Conservation (phyloP, 2,329 filamentous ascomycete genomes). For the Apiospora koreana region DNA sequence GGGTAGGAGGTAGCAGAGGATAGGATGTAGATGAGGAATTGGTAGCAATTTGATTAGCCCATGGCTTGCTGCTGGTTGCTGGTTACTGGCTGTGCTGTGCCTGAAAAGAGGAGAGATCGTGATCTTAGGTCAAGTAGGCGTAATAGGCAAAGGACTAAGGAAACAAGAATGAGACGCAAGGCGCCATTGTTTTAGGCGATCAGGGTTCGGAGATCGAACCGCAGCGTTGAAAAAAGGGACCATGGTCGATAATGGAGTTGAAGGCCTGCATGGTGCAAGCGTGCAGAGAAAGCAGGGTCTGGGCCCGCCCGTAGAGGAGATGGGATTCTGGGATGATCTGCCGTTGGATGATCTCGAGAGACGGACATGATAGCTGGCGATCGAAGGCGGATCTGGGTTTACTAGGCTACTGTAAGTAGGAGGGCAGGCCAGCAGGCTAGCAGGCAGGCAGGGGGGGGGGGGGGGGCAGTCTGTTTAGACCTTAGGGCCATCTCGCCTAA, state of each 20-base stretch:
- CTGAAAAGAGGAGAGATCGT: neutral
- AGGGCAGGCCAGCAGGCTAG: neutral
- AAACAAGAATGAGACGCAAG: conserved; percentile 2
- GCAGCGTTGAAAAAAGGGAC: neutral
- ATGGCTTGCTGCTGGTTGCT: neutral
- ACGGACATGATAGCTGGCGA: conserved; percentile 9
- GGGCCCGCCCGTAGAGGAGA: conserved; percentile 9
- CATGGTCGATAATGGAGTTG: conserved; percentile 8
- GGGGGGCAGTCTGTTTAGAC: too few relatives aligned
- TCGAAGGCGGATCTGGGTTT: neutral
- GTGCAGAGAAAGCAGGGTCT: conserved; percentile 17
- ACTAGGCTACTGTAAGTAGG: neutral
- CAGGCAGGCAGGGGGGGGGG: neutral
- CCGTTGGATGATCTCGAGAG: conserved; percentile 21
- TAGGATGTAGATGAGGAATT: neutral
- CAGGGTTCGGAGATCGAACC: neutral
- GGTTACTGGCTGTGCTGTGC: neutral
- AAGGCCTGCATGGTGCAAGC: conserved; percentile 14
- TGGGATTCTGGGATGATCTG: conserved; percentile 17
- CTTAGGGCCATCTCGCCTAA: neutral
- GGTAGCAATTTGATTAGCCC: neutral
- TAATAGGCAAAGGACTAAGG: neutral
- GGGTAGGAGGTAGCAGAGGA: neutral
- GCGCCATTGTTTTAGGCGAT: neutral
- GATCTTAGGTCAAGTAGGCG: neutral